A percentile compares a stretch with the other conserved stretches of the same genome.
phyloP scores from a whole-genome alignment of 2,329 filamentous ascomycete species.

The Phaeosphaeriaceae sp. region DNA sequence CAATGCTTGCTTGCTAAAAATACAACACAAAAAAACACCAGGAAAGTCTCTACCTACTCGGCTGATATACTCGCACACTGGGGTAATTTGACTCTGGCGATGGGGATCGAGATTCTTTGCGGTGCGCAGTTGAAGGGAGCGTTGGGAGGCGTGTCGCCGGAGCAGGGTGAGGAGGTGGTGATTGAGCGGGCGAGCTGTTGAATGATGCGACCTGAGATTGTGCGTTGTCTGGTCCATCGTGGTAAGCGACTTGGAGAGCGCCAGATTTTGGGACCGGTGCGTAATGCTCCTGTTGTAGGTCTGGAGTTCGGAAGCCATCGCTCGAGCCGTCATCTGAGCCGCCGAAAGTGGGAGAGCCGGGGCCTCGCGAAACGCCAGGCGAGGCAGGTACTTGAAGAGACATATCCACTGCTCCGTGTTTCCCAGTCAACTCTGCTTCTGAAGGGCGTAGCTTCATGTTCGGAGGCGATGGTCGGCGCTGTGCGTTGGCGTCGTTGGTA shows the following conservation, averaged over 20 bases:
- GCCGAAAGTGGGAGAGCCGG: constrained; percentile 31
- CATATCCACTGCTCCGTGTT: constrained; percentile 45
- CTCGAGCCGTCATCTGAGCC: constrained; percentile 36
- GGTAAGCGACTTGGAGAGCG: constrained; percentile 33
- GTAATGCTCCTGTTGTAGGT: constrained; percentile 35
- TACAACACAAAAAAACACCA: constrained; percentile 30
- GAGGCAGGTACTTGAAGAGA: constrained; percentile 42
- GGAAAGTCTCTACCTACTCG: constrained; percentile 42
- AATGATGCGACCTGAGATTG: constrained; percentile 41
- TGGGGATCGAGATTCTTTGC: constrained; percentile 29
- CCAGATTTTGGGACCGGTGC: constrained; percentile 35
- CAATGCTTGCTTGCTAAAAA: constrained; percentile 26
- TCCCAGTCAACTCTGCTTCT: constrained; percentile 46
- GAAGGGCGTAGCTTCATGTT: constrained; percentile 42
- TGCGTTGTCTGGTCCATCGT: constrained; percentile 20
- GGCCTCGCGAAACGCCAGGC: constrained; percentile 28
- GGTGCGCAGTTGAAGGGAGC: constrained; percentile 27
- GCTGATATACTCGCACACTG: constrained; percentile 26
- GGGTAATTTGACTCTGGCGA: constrained; percentile 26
- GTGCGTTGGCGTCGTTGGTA: constrained; percentile 23
- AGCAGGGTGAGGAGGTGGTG: constrained; percentile 36
- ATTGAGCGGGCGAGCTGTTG: constrained; percentile 30
- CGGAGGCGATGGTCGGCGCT: constrained; percentile 30
- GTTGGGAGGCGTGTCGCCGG: constrained; percentile 35
- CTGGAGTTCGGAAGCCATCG: constrained; percentile 30